A percentile compares a stretch with the other conserved stretches of the same genome.
These are phyloP conservation scores for Cercospora zeina DNA, from an alignment of 2,329 filamentous ascomycete genomes.

Conservation along the genomic window DNA sequence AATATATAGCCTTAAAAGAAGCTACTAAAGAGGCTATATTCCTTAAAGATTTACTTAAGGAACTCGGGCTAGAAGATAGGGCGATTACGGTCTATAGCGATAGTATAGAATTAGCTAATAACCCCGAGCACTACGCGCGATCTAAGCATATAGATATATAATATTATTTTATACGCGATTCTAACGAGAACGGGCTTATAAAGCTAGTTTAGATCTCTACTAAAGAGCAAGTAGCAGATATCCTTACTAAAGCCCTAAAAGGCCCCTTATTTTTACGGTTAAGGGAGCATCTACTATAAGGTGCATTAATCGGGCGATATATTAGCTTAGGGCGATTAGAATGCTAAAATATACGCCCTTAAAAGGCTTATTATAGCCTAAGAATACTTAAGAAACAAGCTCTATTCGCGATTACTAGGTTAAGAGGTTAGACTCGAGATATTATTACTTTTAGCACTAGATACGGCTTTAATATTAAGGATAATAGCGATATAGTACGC, in stretches of 20 bases:
- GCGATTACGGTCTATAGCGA: conserved; percentile 8
- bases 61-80: conserved; percentile 9
- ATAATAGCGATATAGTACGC: not conserved
- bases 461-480: not conserved
- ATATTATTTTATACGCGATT: not conserved
- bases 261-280: too few relatives aligned
- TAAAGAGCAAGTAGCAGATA: conserved; percentile 12
- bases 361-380: too few relatives aligned
- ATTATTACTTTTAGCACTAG: not conserved
- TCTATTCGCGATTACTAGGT: not conserved
- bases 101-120: not conserved
- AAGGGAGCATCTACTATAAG: too few relatives aligned
- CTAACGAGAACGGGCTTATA: not conserved
- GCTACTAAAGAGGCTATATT: conserved; percentile 15
- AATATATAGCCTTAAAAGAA: conserved; percentile 22
- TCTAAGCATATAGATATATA: too few relatives aligned
- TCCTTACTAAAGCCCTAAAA: not conserved
- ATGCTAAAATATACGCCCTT: not conserved
- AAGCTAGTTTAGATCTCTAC: conserved; percentile 14
- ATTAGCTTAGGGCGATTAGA: too few relatives aligned
- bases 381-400: too few relatives aligned
- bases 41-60: conserved; percentile 19
- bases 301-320: too few relatives aligned
- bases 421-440: not conserved
- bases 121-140: too few relatives aligned